These are phyloP conservation scores for Medicago ruthenica DNA, from an alignment of 306 rosid species.

Conservation along the genomic window DNA sequence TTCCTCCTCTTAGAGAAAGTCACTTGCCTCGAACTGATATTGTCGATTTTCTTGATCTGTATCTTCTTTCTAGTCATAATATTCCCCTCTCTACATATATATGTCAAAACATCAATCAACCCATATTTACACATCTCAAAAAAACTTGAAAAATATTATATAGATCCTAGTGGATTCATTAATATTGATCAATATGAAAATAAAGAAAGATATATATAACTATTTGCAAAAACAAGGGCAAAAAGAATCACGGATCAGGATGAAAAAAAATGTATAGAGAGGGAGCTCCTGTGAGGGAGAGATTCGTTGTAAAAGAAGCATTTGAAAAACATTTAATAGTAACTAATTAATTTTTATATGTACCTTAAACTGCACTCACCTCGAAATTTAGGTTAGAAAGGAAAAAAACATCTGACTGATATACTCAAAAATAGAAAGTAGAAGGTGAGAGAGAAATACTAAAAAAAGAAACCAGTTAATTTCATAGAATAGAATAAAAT, in stretches of 20 bases:
- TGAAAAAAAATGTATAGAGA: too few relatives aligned
- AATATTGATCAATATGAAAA: not conserved
- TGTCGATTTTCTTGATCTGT: slow-evolving; percentile 59
- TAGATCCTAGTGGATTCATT: not conserved
- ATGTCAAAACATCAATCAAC: not conserved
- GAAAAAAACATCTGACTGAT: not conserved
- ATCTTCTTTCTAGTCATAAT: slow-evolving; percentile 62
- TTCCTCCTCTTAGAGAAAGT: slow-evolving; percentile 64
- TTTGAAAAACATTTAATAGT: not conserved
- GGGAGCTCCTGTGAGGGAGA: not conserved
- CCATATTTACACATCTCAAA: slow-evolving; percentile 1
- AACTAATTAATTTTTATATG: not conserved
- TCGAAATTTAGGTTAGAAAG: not conserved
- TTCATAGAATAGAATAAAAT: too few relatives aligned
- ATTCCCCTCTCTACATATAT: too few relatives aligned
- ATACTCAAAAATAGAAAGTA: not conserved
- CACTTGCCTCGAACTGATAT: slow-evolving; percentile 59
- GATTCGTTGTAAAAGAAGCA: not conserved
- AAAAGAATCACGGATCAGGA: too few relatives aligned
- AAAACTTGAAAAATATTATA: not conserved
- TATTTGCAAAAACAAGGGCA: too few relatives aligned
- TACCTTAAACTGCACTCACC: slow-evolving; percentile 14
- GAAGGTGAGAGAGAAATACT: not conserved
- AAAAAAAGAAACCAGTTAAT: not conserved
- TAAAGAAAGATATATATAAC: not conserved